Evolutionary conservation across 805 yeast species (phyloP).

Genomic region (Candida boleticola): DNA sequence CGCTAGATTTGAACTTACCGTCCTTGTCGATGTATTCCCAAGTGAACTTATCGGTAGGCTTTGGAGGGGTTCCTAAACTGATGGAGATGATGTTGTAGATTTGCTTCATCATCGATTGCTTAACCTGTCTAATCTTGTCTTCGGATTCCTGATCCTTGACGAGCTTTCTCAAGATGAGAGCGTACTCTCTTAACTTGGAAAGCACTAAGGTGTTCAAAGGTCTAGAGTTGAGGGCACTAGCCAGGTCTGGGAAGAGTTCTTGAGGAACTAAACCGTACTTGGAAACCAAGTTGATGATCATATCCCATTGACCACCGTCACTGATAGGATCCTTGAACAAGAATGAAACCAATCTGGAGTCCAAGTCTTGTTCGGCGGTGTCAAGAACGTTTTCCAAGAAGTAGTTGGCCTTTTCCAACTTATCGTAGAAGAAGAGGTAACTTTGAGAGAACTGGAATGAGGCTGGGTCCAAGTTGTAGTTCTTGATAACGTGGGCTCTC

Average conservation of each 20-base stretch:
- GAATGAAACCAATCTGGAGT: slow-evolving; percentile 67
- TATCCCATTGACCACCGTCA: slow-evolving; percentile 89
- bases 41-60: slow-evolving; percentile 59
- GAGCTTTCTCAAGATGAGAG: slow-evolving; percentile 60
- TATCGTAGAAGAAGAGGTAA: slow-evolving; percentile 80
- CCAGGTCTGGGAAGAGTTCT: slow-evolving; percentile 67
- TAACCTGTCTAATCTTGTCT: slow-evolving; percentile 32
- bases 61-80: slow-evolving; percentile 77
- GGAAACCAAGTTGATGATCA: slow-evolving; percentile 72
- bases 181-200: slow-evolving; percentile 75
- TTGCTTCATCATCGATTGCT: slow-evolving; percentile 50
- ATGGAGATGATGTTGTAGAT: slow-evolving; percentile 65
- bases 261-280: slow-evolving; percentile 84
- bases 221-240: slow-evolving; percentile 52
- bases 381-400: slow-evolving; percentile 75
- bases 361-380: slow-evolving; percentile 63
- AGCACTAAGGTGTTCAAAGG: slow-evolving; percentile 61
- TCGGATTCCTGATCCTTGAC: slow-evolving; percentile 38
- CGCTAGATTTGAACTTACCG: slow-evolving; percentile 50
- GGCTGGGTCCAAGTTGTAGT: slow-evolving; percentile 50
- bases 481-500: slow-evolving; percentile 59
- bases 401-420: slow-evolving; percentile 79
- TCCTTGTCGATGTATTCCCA: slow-evolving; percentile 82
- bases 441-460: slow-evolving; percentile 75
- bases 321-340: slow-evolving; percentile 63